These are phyloP conservation scores for Trichoderma parareesei DNA, from an alignment of 495 filamentous ascomycete species.

Conservation along the genomic window DNA sequence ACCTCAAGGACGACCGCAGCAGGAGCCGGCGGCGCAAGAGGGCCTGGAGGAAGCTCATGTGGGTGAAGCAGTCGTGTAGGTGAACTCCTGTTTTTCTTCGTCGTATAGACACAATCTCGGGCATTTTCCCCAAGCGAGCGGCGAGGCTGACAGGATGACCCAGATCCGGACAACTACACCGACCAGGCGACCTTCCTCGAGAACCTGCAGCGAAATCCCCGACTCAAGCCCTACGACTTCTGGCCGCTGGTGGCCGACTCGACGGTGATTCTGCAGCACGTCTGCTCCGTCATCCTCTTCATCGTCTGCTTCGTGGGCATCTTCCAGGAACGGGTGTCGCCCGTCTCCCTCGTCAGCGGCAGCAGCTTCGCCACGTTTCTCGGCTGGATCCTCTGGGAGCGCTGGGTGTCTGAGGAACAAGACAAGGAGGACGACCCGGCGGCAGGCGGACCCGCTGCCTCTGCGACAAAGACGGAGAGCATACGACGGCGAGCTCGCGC, in stretches of 20 bases:
- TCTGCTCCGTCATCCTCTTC: constrained; percentile 89
- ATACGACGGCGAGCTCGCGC: constrained; percentile 12
- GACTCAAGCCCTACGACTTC: constrained; percentile 92
- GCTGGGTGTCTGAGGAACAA: constrained; percentile 64
- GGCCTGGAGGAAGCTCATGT: constrained; percentile 89
- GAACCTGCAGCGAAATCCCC: constrained; percentile 89
- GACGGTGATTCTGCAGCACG: constrained; percentile 94
- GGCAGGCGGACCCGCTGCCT: constrained; percentile 21
- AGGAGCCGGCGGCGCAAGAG: constrained; percentile 53
- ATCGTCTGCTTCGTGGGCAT: constrained; percentile 90
- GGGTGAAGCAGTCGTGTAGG: constrained; percentile 94
- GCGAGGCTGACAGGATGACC: neutral
- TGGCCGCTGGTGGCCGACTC: constrained; percentile 94
- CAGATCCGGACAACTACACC: constrained; percentile 97
- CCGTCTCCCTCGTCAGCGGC: constrained; percentile 78
- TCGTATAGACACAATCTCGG: neutral
- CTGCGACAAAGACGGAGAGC: constrained; percentile 20
- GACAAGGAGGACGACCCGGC: constrained; percentile 35
- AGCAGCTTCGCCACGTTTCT: constrained; percentile 74
- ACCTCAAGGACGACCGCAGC: constrained; percentile 27
- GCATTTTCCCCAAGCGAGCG: neutral
- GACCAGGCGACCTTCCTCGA: constrained; percentile 94
- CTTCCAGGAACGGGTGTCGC: constrained; percentile 72
- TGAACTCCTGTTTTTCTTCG: too few species aligned
- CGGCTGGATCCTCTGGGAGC: constrained; percentile 89